A percentile compares a stretch with the other conserved stretches of the same genome.
Evolutionary conservation across 2,329 filamentous ascomycete species (phyloP).

Genomic region (Ceratocystis variospora): DNA sequence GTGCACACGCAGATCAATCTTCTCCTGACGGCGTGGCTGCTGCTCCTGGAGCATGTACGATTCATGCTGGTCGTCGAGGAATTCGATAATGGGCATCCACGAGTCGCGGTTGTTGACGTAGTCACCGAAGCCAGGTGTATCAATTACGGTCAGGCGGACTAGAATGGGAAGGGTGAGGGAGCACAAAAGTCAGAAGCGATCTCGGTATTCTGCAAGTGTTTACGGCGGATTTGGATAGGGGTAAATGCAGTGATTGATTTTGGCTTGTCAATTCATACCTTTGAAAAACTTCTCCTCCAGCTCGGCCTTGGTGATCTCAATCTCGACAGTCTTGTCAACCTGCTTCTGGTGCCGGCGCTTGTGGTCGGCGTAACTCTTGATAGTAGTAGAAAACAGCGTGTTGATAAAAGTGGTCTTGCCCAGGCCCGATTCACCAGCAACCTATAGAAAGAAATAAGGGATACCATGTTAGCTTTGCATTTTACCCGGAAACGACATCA

Average conservation of each 20-base stretch:
- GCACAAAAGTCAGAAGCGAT: neutral
- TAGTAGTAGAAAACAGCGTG: constrained; percentile 98
- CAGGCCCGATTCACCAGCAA: constrained; percentile 94
- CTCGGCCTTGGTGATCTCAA: constrained; percentile 99
- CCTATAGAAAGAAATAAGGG: constrained; percentile 36
- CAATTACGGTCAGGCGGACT: constrained; percentile 98
- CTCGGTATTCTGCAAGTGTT: constrained; percentile 21
- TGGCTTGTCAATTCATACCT: constrained; percentile 41
- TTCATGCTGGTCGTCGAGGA: constrained; percentile 99
- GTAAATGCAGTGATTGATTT: neutral
- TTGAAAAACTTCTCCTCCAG: constrained; percentile 99
- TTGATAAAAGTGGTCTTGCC: constrained; percentile 99
- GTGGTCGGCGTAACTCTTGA: constrained; percentile 99
- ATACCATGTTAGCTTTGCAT: no score
- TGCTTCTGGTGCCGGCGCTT: constrained; percentile 99
- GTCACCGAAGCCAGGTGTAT: constrained; percentile 97
- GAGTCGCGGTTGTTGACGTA: constrained; percentile 99
- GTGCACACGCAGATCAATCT: constrained; percentile 98
- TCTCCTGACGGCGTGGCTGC: constrained; percentile 92
- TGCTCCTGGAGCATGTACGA: constrained; percentile 99
- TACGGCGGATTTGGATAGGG: neutral
- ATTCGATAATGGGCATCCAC: constrained; percentile 99
- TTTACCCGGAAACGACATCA: neutral
- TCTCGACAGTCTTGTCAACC: constrained; percentile 98
- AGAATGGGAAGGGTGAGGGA: constrained; percentile 18